These are phyloP conservation scores for Neofusicoccum cordaticola DNA, from an alignment of 2,329 filamentous ascomycete genomes.

Conservation along the genomic window DNA sequence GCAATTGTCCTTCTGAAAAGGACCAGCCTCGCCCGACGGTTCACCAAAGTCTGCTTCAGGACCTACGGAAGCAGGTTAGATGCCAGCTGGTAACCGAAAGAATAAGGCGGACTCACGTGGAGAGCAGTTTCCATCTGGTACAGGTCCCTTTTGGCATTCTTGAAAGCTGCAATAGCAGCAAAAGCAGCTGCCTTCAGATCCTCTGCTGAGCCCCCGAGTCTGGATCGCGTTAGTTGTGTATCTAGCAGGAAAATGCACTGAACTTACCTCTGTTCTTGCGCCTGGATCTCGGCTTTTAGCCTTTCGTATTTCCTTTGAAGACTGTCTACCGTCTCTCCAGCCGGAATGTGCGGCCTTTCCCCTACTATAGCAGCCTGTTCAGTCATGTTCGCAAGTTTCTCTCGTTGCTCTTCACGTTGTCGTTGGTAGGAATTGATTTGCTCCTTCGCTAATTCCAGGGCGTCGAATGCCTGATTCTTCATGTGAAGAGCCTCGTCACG, in stretches of 20 bases:
- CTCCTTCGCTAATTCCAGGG: conserved; percentile 33
- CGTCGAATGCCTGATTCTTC: conserved; percentile 42
- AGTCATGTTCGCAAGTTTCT: conserved; percentile 25
- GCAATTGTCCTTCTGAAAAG: conserved; percentile 83
- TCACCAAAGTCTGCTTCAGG: conserved; percentile 59
- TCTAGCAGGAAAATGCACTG: neutral
- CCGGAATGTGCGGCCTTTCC: conserved; percentile 29
- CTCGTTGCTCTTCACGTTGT: conserved; percentile 28
- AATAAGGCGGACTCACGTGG: conserved; percentile 35
- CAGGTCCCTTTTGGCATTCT: conserved; percentile 20
- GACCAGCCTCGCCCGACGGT: conserved; percentile 73
- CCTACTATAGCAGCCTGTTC: conserved; percentile 24
- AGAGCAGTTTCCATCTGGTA: conserved; percentile 28
- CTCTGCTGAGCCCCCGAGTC: conserved; percentile 34
- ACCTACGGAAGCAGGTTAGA: neutral
- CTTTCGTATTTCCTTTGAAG: conserved; percentile 32
- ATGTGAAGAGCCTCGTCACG: conserved; percentile 36
- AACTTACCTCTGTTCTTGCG: conserved; percentile 27
- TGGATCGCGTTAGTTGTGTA: conserved; percentile 6
- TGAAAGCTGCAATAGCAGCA: conserved; percentile 29
- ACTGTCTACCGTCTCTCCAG: conserved; percentile 30
- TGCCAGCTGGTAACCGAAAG: neutral
- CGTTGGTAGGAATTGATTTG: conserved; percentile 28
- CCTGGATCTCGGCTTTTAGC: conserved; percentile 28
- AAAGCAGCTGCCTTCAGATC: conserved; percentile 28